Evolutionary conservation across 257 asterid species (phyloP).

Genomic region (Solanum ossicruentum): DNA sequence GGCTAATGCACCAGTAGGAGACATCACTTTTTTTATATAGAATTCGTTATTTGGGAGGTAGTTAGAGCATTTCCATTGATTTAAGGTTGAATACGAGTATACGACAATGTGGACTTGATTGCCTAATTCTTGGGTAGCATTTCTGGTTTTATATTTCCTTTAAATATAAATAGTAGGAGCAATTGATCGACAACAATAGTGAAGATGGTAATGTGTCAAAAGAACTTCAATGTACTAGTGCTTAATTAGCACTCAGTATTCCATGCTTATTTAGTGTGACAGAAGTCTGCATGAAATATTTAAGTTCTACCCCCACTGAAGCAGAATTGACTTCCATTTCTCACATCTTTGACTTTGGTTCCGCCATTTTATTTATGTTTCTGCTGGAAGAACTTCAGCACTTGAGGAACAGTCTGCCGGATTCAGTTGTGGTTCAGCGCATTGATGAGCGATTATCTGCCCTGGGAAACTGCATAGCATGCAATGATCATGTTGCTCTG

Average conservation of each 20-base stretch:
- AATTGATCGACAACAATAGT: neutral
- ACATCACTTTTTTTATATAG: neutral
- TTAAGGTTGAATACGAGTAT: neutral
- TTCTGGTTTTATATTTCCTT: neutral
- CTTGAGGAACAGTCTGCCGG: conserved; percentile 80
- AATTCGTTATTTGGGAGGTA: neutral
- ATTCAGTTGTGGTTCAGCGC: conserved; percentile 83
- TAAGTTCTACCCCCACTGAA: neutral
- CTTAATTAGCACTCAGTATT: neutral
- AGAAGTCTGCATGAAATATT: neutral
- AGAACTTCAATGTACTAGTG: neutral
- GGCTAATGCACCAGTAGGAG: neutral
- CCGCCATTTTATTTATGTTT: neutral
- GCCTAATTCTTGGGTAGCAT: neutral
- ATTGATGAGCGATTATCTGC: conserved; percentile 88
- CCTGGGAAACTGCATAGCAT: conserved; percentile 79
- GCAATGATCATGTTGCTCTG: conserved; percentile 93
- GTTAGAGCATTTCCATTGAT: neutral
- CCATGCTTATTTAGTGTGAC: neutral
- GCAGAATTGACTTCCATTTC: neutral
- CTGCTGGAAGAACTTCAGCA: conserved; percentile 62
- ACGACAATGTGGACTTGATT: neutral
- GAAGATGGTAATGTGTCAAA: neutral
- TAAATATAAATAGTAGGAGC: neutral
- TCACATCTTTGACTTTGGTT: neutral